Evolutionary conservation across 2,329 filamentous ascomycete species (phyloP).

Genomic region (Microdochium nivale): DNA sequence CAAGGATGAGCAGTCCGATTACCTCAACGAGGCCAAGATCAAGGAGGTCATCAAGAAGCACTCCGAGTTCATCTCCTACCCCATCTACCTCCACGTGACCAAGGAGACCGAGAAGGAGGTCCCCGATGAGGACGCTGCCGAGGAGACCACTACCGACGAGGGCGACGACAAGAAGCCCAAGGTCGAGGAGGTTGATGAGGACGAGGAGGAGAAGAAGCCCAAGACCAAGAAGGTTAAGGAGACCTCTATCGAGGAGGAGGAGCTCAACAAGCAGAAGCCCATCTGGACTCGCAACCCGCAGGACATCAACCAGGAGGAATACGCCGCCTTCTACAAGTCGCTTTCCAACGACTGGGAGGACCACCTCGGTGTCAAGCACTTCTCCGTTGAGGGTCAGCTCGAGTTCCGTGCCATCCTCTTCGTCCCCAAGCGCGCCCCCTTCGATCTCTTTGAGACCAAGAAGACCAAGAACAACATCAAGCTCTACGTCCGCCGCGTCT

Average conservation of each 20-base stretch:
- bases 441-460: constrained; percentile 99
- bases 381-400: constrained; percentile 99
- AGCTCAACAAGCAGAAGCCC: constrained; percentile 99
- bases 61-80: constrained; percentile 99
- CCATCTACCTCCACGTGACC: constrained; percentile 98
- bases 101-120: constrained; percentile 99
- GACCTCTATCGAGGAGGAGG: constrained; percentile 96
- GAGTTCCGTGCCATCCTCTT: constrained; percentile 99
- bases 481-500: constrained; percentile 98
- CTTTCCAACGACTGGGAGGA: constrained; percentile 99
- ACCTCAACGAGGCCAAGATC: constrained; percentile 97
- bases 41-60: constrained; percentile 99
- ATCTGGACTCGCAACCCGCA: constrained; percentile 99
- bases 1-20: constrained; percentile 98
- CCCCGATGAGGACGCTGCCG: constrained; percentile 86
- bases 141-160: constrained; percentile 53
- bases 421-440: constrained; percentile 98
- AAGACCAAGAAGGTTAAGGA: constrained; percentile 99
- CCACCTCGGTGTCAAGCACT: constrained; percentile 99
- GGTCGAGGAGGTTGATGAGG: constrained; percentile 86
- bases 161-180: constrained; percentile 91
- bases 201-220: constrained; percentile 81
- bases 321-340: constrained; percentile 99
- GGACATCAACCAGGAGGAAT: constrained; percentile 94
- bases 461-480: constrained; percentile 99